phyloP scores from a whole-genome alignment of 495 filamentous ascomycete species.

The Mytilinidion resinicola region DNA sequence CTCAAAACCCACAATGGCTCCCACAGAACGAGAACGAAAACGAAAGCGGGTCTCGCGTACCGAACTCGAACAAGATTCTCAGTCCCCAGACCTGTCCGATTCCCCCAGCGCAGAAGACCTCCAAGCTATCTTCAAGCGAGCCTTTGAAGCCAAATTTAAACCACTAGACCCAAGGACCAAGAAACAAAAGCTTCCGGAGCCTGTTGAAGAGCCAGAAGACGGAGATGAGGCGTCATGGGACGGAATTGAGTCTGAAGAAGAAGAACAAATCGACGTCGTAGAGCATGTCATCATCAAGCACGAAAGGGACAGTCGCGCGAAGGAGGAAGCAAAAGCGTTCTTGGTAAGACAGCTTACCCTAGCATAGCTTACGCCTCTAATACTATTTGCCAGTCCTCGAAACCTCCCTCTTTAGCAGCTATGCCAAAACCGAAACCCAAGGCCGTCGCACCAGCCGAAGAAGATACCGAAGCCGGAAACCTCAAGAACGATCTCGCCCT shows the following conservation, averaged over 20 bases:
- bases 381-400: conserved; percentile 44
- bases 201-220: conserved; percentile 30
- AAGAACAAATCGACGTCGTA: conserved; percentile 54
- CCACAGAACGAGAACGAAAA: conserved; percentile 11
- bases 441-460: conserved; percentile 37
- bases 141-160: conserved; percentile 83
- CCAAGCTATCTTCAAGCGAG: conserved; percentile 62
- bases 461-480: conserved; percentile 51
- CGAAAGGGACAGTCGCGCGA: conserved; percentile 33
- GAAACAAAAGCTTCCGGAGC: conserved; percentile 25
- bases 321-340: conserved; percentile 68
- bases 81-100: conserved; percentile 2
- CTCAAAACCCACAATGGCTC: conserved; percentile 4
- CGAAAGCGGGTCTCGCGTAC: conserved; percentile 11
- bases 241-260: conserved; percentile 52
- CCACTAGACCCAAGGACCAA: conserved; percentile 45
- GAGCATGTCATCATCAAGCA: conserved; percentile 47
- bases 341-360: conserved; percentile 49
- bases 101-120: conserved; percentile 20
- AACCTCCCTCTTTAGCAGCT: conserved; percentile 40
- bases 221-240: conserved; percentile 52
- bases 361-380: conserved; percentile 1
- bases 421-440: conserved; percentile 22
- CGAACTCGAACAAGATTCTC: background rate
- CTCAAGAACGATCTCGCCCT: conserved; percentile 90